Conservation (phyloP, 495 filamentous ascomycete genomes). For the Xylaria venustula region DNA sequence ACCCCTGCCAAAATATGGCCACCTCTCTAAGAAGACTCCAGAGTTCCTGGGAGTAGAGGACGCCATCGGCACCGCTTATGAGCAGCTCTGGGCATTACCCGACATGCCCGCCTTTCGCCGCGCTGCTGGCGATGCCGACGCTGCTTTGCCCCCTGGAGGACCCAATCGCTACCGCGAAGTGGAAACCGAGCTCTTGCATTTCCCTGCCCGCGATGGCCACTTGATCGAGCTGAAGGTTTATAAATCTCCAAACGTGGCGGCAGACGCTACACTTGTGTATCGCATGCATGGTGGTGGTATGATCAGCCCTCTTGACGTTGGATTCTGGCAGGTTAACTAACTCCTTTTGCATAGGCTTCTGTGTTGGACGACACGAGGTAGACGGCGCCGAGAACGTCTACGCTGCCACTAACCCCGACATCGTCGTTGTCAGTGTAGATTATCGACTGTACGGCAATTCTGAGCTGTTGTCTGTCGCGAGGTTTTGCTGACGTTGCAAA, state of each 20-base stretch:
- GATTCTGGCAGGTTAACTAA: neutral
- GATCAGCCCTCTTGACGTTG: neutral
- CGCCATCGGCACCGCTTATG: conserved; percentile 11
- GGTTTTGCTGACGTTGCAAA: conserved; percentile 4
- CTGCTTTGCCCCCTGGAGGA: conserved; percentile 18
- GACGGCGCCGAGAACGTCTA: conserved; percentile 28
- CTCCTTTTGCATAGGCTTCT: conserved; percentile 12
- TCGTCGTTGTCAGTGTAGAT: conserved; percentile 24
- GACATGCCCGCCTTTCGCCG: conserved; percentile 20
- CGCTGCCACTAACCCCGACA: conserved; percentile 22
- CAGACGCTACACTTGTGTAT: conserved; percentile 20
- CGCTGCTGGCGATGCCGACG: conserved; percentile 20
- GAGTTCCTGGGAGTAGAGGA: conserved; percentile 17
- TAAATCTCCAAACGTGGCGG: conserved; percentile 17
- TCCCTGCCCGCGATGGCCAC: conserved; percentile 23
- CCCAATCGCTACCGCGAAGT: conserved; percentile 23
- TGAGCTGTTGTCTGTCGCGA: neutral
- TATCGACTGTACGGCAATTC: conserved; percentile 21
- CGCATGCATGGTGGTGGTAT: conserved; percentile 29
- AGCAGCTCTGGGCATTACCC: conserved; percentile 17
- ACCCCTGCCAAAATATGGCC: conserved; percentile 24
- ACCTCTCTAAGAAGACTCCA: conserved; percentile 23
- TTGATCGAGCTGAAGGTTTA: conserved; percentile 27
- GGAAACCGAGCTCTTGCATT: conserved; percentile 18
- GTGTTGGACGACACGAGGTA: conserved; percentile 21